Percentiles rank a stretch among this genome's conserved stretches.
phyloP scores from a whole-genome alignment of 495 filamentous ascomycete genomes.

The Hypoxylon trugodes region DNA sequence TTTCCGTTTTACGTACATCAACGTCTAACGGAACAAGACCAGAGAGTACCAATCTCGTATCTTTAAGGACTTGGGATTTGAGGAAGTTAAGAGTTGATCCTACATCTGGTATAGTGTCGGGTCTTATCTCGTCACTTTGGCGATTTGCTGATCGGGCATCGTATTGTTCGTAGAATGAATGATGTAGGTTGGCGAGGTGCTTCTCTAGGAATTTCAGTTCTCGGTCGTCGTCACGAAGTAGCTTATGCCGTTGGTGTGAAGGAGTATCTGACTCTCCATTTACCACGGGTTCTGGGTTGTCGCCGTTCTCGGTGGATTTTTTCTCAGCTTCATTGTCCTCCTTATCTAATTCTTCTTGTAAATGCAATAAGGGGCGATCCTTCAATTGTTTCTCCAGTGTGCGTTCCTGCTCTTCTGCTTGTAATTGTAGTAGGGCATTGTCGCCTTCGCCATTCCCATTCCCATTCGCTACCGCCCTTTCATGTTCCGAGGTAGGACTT shows the following conservation, averaged over 20 bases:
- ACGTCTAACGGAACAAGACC: slow-evolving; percentile 84
- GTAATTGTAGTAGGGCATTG: slow-evolving; percentile 72
- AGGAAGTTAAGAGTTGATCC: slow-evolving; percentile 80
- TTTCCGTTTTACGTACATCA: slow-evolving; percentile 78
- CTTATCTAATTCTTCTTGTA: slow-evolving; percentile 87
- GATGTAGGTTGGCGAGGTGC: slow-evolving; percentile 78
- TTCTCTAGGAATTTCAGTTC: slow-evolving; percentile 79
- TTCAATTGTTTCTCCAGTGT: slow-evolving; percentile 87
- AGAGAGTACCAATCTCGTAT: slow-evolving; percentile 80
- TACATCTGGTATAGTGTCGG: slow-evolving; percentile 81
- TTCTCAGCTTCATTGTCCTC: slow-evolving; percentile 74
- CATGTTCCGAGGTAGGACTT: slow-evolving; percentile 21
- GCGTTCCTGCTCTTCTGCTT: slow-evolving; percentile 83
- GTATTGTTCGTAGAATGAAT: slow-evolving; percentile 83
- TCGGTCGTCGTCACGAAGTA: slow-evolving; percentile 83
- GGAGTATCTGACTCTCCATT: slow-evolving; percentile 46
- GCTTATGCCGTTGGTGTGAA: slow-evolving; percentile 69
- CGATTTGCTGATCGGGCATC: slow-evolving; percentile 54
- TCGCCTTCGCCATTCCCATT: slow-evolving; percentile 76
- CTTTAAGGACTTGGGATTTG: slow-evolving; percentile 74
- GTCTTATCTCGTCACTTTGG: slow-evolving; percentile 30
- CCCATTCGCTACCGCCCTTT: slow-evolving; percentile 66
- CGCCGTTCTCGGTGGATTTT: slow-evolving; percentile 54
- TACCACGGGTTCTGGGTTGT: slow-evolving; percentile 34
- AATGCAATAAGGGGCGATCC: slow-evolving; percentile 83